Evolutionary conservation across 768 basidiomycete species (phyloP), one percentile per base, ranked within the genome.

Genomic region (Psilocybe sp.): DNA sequence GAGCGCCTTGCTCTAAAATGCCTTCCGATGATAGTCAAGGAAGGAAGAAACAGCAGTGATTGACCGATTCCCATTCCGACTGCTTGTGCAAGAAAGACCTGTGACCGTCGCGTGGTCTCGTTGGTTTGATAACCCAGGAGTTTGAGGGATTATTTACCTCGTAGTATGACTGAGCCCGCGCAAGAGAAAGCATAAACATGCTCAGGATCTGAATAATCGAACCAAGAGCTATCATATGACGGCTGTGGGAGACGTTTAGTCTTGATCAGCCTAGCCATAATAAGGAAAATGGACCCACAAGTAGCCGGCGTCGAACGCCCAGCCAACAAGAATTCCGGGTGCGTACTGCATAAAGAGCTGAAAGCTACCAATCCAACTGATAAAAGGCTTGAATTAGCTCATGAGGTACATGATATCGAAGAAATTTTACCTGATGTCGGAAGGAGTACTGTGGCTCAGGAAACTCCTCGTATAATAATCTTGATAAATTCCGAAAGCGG

Each of bases 21-120:
- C 43, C 77, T 77, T 3, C 74, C 66, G n/a, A 75, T 62, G 33
- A 78, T 65, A 10, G 69, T 70, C 40, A 79, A 61, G 3, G 79
- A 73, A 1, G 80, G 81, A 18, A 80, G 59, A 64, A 78, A 81
- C 19, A 78, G 63, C 18, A 79, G 57, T 1, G 78, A 75, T 35
- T 73, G 68, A 2, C 76, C 76, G 7, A 71, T 46, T 1, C 81
- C 82, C 65, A 79, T 75, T n/a, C 77, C 80, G n/a, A 84, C 64
- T 4, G 74, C 80, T 63, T 84, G 80, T 0, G 77, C 65, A 11
- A 82, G 64, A 58, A 82, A 80, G 14, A 79, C 66, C 69, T 78
- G 49, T 3, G 19, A 38, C 34, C 20, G 12, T 32, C 45, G 32
- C 12, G 12, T 12, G 33, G 13, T 34, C 14, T 12, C 16, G 34